phyloP scores from a whole-genome alignment of 106 monocot species.

The Cymbidium sinense region DNA sequence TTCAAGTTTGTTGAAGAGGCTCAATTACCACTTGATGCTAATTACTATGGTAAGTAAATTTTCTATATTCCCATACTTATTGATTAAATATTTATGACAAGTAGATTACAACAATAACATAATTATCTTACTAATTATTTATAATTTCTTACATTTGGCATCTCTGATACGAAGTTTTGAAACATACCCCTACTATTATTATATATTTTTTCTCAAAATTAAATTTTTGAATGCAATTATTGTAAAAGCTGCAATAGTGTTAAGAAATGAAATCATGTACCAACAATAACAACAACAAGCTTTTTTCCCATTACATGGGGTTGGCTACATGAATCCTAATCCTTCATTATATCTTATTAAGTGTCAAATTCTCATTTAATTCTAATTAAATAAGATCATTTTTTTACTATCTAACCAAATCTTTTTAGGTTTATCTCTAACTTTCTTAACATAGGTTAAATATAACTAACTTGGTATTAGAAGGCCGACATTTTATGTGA shows the following conservation, averaged over 20 bases:
- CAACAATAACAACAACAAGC: too few species aligned
- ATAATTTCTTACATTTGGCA: background rate
- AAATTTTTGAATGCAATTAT: background rate
- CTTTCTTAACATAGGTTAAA: too few species aligned
- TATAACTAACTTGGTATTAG: too few species aligned
- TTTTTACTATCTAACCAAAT: too few species aligned
- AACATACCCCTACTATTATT: too few species aligned
- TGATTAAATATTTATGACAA: background rate
- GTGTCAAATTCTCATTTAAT: too few species aligned
- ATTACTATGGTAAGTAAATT: conserved; percentile 35
- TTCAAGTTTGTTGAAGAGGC: conserved; percentile 75
- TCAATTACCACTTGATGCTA: conserved; percentile 22
- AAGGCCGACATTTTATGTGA: too few species aligned
- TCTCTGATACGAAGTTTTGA: background rate
- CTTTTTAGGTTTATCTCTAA: too few species aligned
- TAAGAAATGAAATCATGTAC: background rate
- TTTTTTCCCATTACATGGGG: too few species aligned
- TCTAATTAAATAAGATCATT: too few species aligned
- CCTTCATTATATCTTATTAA: too few species aligned
- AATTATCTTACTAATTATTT: background rate
- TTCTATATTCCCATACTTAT: background rate
- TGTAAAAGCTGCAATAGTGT: background rate
- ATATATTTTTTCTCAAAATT: background rate
- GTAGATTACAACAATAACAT: background rate
- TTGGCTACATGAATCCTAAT: too few species aligned